A percentile compares a stretch with the other conserved stretches of the same genome.
phyloP scores from a whole-genome alignment of 208 protist genomes.

The Willaertia magna region DNA sequence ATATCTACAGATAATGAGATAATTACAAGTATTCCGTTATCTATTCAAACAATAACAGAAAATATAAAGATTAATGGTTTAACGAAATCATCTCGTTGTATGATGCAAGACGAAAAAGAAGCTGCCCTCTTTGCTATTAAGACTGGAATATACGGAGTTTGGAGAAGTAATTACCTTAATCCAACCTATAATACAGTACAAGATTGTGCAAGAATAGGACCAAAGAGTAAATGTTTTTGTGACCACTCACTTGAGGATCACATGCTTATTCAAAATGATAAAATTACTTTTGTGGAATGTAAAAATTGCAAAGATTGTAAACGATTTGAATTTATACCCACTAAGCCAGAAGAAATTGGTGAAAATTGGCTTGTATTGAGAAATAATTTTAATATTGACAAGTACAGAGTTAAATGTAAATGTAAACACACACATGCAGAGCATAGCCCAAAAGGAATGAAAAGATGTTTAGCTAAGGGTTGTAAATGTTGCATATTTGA shows the following conservation, averaged over 20 bases:
- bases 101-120: constrained; percentile 51
- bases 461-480: constrained; percentile 20
- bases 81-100: neutral
- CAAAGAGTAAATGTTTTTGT: constrained; percentile 57
- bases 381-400: constrained; percentile 37
- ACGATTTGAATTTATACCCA: constrained; percentile 58
- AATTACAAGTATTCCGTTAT: too few species aligned
- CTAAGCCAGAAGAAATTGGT: constrained; percentile 63
- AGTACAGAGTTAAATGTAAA: constrained; percentile 58
- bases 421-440: constrained; percentile 49
- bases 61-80: neutral
- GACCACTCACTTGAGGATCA: constrained; percentile 37
- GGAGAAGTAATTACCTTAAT: constrained; percentile 42
- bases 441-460: constrained; percentile 35
- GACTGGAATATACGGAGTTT: constrained; percentile 58
- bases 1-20: too few species aligned
- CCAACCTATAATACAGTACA: constrained; percentile 31
- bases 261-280: neutral
- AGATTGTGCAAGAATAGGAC: constrained; percentile 60
- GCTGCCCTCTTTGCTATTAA: constrained; percentile 48
- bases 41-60: neutral
- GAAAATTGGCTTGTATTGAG: constrained; percentile 57
- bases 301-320: constrained; percentile 37
- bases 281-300: neutral
- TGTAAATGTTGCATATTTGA: constrained; percentile 44